Evolutionary conservation across 768 basidiomycete species (phyloP).

Genomic region (Pleurotus tuber-regium): DNA sequence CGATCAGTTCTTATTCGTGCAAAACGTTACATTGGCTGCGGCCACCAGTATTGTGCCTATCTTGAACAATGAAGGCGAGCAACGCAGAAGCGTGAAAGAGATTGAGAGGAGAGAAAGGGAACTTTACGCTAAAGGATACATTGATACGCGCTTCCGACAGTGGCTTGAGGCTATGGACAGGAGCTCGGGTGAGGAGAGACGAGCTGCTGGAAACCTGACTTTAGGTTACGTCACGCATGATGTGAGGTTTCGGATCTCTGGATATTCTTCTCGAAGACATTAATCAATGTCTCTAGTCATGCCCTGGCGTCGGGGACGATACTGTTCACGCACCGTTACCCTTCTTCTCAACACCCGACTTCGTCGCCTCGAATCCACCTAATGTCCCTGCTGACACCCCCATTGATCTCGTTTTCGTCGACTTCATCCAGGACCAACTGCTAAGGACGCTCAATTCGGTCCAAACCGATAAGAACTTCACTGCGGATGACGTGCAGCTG

Average conservation of each 20-base stretch:
- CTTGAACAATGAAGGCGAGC: conserved; percentile 46
- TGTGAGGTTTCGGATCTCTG: conserved; percentile 32
- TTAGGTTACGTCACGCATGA: conserved; percentile 76
- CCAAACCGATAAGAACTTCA: conserved; percentile 49
- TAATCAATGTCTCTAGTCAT: conserved; percentile 48
- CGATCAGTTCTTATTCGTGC: conserved; percentile 62
- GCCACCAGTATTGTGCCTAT: conserved; percentile 53
- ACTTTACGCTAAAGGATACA: conserved; percentile 46
- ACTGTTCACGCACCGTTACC: conserved; percentile 60
- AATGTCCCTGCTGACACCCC: conserved; percentile 43
- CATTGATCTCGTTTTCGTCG: conserved; percentile 75
- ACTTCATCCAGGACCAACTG: conserved; percentile 59
- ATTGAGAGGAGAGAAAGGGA: conserved; percentile 34
- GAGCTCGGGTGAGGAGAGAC: conserved; percentile 32
- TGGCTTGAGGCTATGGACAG: conserved; percentile 62
- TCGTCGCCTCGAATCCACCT: conserved; percentile 56
- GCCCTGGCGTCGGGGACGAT: conserved; percentile 78
- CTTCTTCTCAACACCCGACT: conserved; percentile 52
- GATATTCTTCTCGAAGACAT: neutral
- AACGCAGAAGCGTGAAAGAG: conserved; percentile 28
- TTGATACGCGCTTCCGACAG: conserved; percentile 44
- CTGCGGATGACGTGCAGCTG: conserved; percentile 42
- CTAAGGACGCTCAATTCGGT: conserved; percentile 54
- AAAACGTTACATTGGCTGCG: conserved; percentile 45
- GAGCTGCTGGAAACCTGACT: conserved; percentile 50